These are phyloP conservation scores for Podospora conica DNA, from an alignment of 495 filamentous ascomycete genomes.

Conservation along the genomic window DNA sequence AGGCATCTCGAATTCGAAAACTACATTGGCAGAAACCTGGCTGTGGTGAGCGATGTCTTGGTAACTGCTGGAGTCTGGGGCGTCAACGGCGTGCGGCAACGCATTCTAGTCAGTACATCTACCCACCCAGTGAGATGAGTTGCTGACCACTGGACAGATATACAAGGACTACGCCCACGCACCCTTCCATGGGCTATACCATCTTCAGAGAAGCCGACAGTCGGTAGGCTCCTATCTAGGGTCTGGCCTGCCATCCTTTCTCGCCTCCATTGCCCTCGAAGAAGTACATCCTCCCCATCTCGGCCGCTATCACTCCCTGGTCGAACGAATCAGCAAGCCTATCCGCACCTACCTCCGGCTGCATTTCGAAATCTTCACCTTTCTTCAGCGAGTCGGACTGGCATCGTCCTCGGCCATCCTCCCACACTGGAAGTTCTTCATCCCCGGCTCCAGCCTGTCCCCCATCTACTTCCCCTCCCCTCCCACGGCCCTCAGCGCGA, in stretches of 20 bases:
- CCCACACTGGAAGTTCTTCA: conserved; percentile 40
- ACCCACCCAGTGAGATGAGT: not conserved
- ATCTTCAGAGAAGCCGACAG: conserved; percentile 22
- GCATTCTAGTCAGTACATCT: conserved; percentile 39
- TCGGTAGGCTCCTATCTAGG: conserved; percentile 26
- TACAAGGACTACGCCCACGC: conserved; percentile 41
- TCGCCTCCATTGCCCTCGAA: conserved; percentile 20
- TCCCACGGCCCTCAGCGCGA: conserved; percentile 18
- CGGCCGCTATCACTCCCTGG: not conserved
- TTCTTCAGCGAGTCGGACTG: conserved; percentile 45
- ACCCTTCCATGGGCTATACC: conserved; percentile 33
- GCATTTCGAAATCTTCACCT: conserved; percentile 42
- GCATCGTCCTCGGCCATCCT: conserved; percentile 32
- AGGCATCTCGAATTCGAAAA: conserved; percentile 36
- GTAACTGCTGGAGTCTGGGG: conserved; percentile 46
- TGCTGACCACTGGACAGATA: conserved; percentile 28
- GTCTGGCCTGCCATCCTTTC: conserved; percentile 29
- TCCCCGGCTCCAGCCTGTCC: conserved; percentile 44
- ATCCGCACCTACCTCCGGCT: conserved; percentile 32
- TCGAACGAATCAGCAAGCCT: not conserved
- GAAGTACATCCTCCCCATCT: not conserved
- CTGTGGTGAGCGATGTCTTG: conserved; percentile 32
- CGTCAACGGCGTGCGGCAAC: conserved; percentile 44
- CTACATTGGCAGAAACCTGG: conserved; percentile 32
- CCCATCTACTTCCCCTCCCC: conserved; percentile 37